Evolutionary conservation across 257 asterid genomes (phyloP).

Genomic region (Anisodus acutangulus): DNA sequence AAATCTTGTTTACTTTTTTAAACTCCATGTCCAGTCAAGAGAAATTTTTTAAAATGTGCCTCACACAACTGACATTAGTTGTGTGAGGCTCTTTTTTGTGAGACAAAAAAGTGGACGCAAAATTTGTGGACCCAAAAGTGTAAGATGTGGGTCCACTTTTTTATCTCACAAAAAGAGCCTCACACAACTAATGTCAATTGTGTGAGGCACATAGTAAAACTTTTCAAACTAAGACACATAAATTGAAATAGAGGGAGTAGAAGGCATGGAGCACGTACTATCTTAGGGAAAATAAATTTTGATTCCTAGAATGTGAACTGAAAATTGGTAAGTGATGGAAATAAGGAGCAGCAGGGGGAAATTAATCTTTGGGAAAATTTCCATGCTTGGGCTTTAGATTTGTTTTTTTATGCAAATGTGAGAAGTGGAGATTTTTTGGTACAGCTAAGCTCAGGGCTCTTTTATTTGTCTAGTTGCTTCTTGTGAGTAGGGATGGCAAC

Average conservation of each 20-base stretch:
- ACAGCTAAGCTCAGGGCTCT: neutral
- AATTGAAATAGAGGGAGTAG: neutral
- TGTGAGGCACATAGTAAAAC: no score
- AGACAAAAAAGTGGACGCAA: no score
- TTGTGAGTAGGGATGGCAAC: neutral
- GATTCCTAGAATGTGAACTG: slow-evolving; percentile 4
- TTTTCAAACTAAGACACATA: no score
- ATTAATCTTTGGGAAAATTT: neutral
- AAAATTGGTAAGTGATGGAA: neutral
- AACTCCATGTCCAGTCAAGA: no score
- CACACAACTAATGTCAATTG: no score
- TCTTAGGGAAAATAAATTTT: neutral
- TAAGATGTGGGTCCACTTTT: no score
- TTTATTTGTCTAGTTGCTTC: neutral
- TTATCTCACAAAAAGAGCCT: no score
- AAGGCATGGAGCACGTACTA: neutral
- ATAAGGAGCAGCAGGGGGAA: neutral
- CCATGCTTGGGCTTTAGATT: neutral
- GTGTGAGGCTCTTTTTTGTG: no score
- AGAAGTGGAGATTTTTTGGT: neutral
- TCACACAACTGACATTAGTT: no score
- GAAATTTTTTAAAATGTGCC: no score
- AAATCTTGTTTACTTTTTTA: no score
- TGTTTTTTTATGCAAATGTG: neutral
- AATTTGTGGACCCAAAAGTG: no score